Evolutionary conservation across 495 filamentous ascomycete species (phyloP), one percentile per base, ranked within the genome.

Genomic region (Podospora tetraspora): DNA sequence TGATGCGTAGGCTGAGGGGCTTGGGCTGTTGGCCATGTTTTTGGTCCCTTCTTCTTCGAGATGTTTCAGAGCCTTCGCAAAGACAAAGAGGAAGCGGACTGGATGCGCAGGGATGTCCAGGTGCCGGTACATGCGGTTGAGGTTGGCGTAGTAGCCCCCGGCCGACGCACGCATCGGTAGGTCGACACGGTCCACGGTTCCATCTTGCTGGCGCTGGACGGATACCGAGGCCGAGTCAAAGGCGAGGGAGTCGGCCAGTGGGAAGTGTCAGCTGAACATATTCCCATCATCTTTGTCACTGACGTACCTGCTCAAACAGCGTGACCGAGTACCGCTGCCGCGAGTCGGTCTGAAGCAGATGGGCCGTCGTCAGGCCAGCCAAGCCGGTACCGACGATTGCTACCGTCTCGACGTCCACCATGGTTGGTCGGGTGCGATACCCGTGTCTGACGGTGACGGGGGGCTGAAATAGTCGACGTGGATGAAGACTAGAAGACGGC

Each of bases 91-190:
- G 71, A 87, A 87, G n/a, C 71, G 75, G 57, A 81, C 79, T 22
- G 74, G 69, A 21, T 76, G 74, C 71, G 82, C 86, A 29, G 74
- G 59, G 12, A 88, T 74, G 0, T 74, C 80, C 19, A 88, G 72
- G 67, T 85, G 79, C 29, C 81, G 78, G 70, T 88, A 87, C 84
- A 88, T 84, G 2, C 77, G 76, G 25, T 73, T 79, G 57, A 88
- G 74, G 61, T 83, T 83, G n/a, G 76, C 76, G 64, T 88, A 85
- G 73, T 81, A 88, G 24, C 84, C 83, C 19, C 78, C 84, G 8
- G 83, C 81, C 63, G 87, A 84, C 3, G 82, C 81, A 43, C 85
- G 84, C 84, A 87, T 87, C 21, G 86, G 86, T n/a, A 88, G 70
- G 76, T 88, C 85, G 25, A 84, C 70, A 62, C 84, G 76, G 57